Conservation (phyloP, 2,329 filamentous ascomycete species). For the Nothophoma quercina region DNA sequence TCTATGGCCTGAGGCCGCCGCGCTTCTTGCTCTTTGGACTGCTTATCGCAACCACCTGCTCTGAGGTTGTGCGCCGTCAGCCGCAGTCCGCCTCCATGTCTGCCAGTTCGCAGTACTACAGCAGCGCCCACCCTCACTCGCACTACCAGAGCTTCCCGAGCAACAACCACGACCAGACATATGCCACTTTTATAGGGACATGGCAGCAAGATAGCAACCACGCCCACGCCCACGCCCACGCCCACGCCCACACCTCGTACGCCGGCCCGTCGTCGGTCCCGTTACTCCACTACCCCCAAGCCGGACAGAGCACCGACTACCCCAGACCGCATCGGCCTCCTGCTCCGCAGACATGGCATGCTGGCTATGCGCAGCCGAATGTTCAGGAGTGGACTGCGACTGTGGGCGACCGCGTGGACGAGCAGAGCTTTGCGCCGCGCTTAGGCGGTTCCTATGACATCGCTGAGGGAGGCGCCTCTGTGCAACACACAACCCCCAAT, state of each 20-base stretch:
- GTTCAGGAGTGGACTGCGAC: slow-evolving; percentile 29
- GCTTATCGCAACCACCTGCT: slow-evolving; percentile 22
- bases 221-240: no score
- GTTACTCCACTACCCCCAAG: slow-evolving; percentile 36
- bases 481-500: slow-evolving; percentile 24
- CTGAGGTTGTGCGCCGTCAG: slow-evolving; percentile 35
- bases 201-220: slow-evolving; percentile 34
- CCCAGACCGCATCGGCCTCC: slow-evolving; percentile 28
- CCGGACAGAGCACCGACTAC: slow-evolving; percentile 32
- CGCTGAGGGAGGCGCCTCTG: slow-evolving; percentile 24
- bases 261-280: slow-evolving; percentile 32
- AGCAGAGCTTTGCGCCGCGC: slow-evolving; percentile 18
- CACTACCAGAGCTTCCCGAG: slow-evolving; percentile 36
- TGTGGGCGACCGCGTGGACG: slow-evolving; percentile 15
- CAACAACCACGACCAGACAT: slow-evolving; percentile 30
- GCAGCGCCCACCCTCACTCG: slow-evolving; percentile 36
- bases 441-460: slow-evolving; percentile 27
- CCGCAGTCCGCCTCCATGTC: slow-evolving; percentile 37
- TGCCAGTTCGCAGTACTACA: slow-evolving; percentile 42
- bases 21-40: slow-evolving; percentile 27
- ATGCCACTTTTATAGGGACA: slow-evolving; percentile 27
- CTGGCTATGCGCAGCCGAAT: slow-evolving; percentile 26
- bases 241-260: slow-evolving; percentile 36
- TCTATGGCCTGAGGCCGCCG: slow-evolving; percentile 32
- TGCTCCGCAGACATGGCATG: slow-evolving; percentile 28